These are phyloP conservation scores for Bruguiera parviflora DNA, from an alignment of 345 rosid species.

Conservation along the genomic window DNA sequence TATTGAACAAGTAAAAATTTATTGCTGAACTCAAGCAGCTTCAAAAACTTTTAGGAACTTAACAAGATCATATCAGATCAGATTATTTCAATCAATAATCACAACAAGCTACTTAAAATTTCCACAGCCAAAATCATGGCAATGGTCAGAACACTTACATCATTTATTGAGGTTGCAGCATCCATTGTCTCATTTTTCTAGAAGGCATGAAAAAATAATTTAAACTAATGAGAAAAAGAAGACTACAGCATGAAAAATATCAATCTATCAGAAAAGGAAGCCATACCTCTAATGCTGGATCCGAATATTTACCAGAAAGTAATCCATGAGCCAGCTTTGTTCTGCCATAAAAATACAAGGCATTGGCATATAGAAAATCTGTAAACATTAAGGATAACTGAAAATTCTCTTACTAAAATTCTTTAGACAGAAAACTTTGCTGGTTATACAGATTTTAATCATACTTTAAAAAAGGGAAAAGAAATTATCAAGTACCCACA, in stretches of 20 bases:
- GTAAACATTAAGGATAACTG: background rate
- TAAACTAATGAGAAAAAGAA: slow-evolving; percentile 4
- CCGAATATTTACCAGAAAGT: slow-evolving; percentile 87
- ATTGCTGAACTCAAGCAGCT: slow-evolving; percentile 3
- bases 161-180: slow-evolving; percentile 27
- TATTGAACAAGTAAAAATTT: background rate
- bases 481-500: no score
- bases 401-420: background rate
- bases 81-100: background rate
- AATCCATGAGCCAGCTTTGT: slow-evolving; percentile 95
- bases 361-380: slow-evolving; percentile 10
- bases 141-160: slow-evolving; percentile 37
- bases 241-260: background rate
- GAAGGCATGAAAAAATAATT: slow-evolving; percentile 18
- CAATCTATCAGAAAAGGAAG: background rate
- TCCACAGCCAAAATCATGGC: background rate
- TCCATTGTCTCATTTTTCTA: slow-evolving; percentile 48
- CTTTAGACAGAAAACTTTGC: no score
- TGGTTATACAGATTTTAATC: no score
- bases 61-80: no score
- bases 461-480: no score
- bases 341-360: slow-evolving; percentile 47
- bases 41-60: background rate
- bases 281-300: slow-evolving; percentile 67
- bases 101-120: background rate